Base-by-base conservation (phyloP, 2,329 filamentous ascomycete genomes). In the Alternaria brassicae region DNA sequence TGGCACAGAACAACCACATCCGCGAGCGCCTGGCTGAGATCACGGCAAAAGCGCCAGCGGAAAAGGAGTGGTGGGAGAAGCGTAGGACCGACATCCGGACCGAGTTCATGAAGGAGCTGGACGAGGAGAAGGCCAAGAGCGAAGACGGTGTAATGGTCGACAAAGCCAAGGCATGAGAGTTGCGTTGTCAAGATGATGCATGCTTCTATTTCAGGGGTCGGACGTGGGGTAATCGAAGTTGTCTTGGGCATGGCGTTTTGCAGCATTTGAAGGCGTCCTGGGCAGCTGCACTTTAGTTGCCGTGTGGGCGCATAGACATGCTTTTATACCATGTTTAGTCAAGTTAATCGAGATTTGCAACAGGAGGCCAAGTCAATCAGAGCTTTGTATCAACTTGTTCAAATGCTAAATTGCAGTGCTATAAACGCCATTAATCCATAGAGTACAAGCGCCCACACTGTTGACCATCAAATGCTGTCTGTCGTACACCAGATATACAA, bases 1-100 rank as follows among this genome's bases (percentile, higher is more conserved):
- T 99, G 80, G 88, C 91, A 59, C 90, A 92, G 74, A 97, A 97
- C 81, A 86, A 87, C 40, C 81, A 88, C 45, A 85, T 97, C 72
- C 91, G 92, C 67, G 84, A 89, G 66, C 86, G 89, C 49, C 84
- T 97, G 19, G 86, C 89, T 45, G 90, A 93, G 63, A 88, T 97
- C 58, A 88, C 93, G 70, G 81, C 83, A 27, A 89, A 91, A 72
- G 82, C 88, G 2, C 84, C 86, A 9, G 82, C 87, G 39, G 95
- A 98, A 81, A 91, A 91, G 81, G 85, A 89, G 73, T 97, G 93
- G 92, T 99, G 95, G 95, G 91, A 92, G 76, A 91, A 91, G 83
- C 91, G 90, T 75, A 87, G 88, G 69, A 85, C 87, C 44, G 85
- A 84, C 62, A 93, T 96, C 67, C 85, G 90, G 77, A 84, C 86